These are phyloP conservation scores for Vitis hybrid DNA, from an alignment of 177 flowering plant genomes.

Conservation along the genomic window DNA sequence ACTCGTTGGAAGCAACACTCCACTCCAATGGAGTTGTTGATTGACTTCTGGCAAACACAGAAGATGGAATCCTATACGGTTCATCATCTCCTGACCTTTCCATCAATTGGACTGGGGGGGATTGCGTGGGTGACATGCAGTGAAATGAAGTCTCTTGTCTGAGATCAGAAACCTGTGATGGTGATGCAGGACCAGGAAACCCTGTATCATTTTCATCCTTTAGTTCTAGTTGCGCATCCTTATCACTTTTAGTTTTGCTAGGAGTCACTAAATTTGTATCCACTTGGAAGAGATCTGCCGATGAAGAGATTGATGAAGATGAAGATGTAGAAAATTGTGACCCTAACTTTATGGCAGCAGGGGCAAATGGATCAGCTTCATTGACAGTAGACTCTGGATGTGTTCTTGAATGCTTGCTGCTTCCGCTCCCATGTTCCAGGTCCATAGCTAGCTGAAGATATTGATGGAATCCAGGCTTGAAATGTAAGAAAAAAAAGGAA, in stretches of 20 bases:
- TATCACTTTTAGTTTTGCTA: slow-evolving; percentile 6
- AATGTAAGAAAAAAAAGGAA: no score
- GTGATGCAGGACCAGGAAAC: slow-evolving; percentile 2
- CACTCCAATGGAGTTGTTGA: slow-evolving; percentile 46
- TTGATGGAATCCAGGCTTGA: background rate
- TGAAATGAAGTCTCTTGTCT: background rate
- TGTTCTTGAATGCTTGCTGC: background rate
- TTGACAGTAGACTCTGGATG: no score
- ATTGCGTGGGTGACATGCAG: slow-evolving; percentile 14
- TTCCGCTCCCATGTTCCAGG: slow-evolving; percentile 7
- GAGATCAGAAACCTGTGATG: slow-evolving; percentile 11
- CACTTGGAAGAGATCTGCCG: slow-evolving; percentile 23
- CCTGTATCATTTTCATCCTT: background rate
- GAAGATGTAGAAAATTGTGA: no score
- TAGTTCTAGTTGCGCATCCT: slow-evolving; percentile 1
- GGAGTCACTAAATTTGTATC: background rate
- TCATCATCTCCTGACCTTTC: slow-evolving; percentile 27
- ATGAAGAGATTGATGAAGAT: slow-evolving; percentile 12
- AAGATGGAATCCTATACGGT: slow-evolving; percentile 53
- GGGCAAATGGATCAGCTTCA: no score
- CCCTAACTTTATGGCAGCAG: no score
- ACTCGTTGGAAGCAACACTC: slow-evolving; percentile 72
- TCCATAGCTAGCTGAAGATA: slow-evolving; percentile 8
- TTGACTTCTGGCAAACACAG: slow-evolving; percentile 44
- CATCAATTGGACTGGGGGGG: slow-evolving; percentile 44